Evolutionary conservation across 768 basidiomycete species (phyloP).

Genomic region (Termitomyces sp.): DNA sequence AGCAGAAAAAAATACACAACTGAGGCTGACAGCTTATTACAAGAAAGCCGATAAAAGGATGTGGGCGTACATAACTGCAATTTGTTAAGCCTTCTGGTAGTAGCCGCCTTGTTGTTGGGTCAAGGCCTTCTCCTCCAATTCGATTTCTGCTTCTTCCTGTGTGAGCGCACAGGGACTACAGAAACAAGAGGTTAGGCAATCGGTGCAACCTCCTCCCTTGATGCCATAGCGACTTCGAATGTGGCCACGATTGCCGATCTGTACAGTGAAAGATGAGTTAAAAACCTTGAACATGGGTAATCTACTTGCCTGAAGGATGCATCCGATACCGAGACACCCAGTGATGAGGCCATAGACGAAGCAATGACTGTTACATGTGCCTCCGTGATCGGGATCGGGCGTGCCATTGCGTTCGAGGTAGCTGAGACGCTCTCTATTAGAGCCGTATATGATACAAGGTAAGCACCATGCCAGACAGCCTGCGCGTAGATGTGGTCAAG

Average conservation of each 20-base stretch:
- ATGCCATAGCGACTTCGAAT: conserved; percentile 36
- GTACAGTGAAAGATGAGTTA: no score
- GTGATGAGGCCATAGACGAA: no score
- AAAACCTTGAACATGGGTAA: no score
- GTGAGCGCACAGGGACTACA: conserved; percentile 40
- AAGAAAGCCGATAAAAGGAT: not conserved
- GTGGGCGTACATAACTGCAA: not conserved
- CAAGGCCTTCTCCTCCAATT: conserved; percentile 31
- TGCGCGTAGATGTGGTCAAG: conserved; percentile 10
- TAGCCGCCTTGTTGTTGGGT: conserved; percentile 18
- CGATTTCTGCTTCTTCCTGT: conserved; percentile 39
- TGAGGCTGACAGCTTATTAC: no score
- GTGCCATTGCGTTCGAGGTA: conserved; percentile 28
- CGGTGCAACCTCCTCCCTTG: conserved; percentile 29
- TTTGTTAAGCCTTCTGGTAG: conserved; percentile 8
- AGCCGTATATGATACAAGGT: conserved; percentile 36
- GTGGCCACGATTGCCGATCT: conserved; percentile 1
- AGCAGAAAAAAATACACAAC: no score
- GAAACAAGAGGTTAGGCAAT: conserved; percentile 30
- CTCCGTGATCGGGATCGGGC: conserved; percentile 35
- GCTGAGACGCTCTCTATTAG: conserved; percentile 31
- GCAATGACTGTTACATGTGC: conserved; percentile 27
- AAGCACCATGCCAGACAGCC: conserved; percentile 30
- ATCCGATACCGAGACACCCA: not conserved
- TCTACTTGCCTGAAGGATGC: conserved; percentile 1